Base-by-base conservation (phyloP, 1,284 basidiomycete genomes). In the Lentinus polychrous region DNA sequence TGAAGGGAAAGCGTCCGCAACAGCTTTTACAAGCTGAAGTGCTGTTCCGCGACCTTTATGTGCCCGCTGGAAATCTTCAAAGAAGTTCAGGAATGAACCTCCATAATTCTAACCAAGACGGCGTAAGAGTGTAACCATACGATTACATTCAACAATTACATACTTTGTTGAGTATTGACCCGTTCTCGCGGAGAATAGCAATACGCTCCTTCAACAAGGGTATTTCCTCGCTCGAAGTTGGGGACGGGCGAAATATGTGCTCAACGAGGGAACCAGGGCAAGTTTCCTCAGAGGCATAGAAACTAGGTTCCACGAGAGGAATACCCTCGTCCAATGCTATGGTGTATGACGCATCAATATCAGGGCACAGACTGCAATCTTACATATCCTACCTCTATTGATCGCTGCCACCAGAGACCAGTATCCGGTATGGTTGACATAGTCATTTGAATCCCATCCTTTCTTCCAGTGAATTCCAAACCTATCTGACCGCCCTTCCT, bases 391-490 rank as follows among this genome's bases (percentile, higher is more conserved):
- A 87, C 88, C 89, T 73, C 82, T 69, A 59, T 91, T 76, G 12
- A 91, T 61, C 1, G 86, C 80, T 35, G 89, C 88, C 2, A 90
- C 79, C 1, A 92, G 69, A 54, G 83, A 84, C 86, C 86, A 89
- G 57, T 92, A 92, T 0, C 89, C 89, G 0, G 84, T 89, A 62
- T 77, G 81, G 14, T 82, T 67, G 37, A 65, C 71, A 37, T 54
- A 70, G 31, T 65, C 63, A 0, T 73, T 62, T 10, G 66, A 67
- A n/a, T 31, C 61, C 87, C 88, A 89, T 1, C 79, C 74, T n/a
- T 71, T 64, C 38, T 77, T 72, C 87, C 88, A 92, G 54, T 81
- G 74, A 1, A 91, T 79, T 8, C 82, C 86, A 59, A 81, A 92
- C 18, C 85, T 72, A 39, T 77, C 75, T 2, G 65, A 54, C 8